phyloP scores from a whole-genome alignment of 2,329 filamentous ascomycete species.

The Fusarium duplospermum region DNA sequence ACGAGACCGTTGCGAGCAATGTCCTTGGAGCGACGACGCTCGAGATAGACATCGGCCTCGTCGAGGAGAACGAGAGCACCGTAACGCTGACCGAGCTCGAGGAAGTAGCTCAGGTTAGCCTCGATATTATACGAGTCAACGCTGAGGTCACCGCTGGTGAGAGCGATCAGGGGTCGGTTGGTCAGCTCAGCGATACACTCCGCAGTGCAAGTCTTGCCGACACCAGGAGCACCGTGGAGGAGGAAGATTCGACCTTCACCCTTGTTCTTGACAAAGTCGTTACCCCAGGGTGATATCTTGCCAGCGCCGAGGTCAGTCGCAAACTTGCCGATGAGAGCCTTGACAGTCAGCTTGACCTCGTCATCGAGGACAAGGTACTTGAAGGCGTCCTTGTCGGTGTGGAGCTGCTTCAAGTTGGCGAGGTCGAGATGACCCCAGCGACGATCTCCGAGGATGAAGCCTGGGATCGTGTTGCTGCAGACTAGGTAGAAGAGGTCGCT shows the following conservation, averaged over 20 bases:
- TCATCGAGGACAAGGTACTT: constrained; percentile 62
- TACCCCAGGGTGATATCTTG: constrained; percentile 57
- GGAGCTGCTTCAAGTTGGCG: constrained; percentile 53
- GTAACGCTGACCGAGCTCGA: constrained; percentile 61
- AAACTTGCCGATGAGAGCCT: constrained; percentile 60
- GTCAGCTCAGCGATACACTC: constrained; percentile 65
- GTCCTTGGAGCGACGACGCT: constrained; percentile 59
- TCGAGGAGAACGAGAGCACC: constrained; percentile 66
- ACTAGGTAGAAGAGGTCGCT: constrained; percentile 59
- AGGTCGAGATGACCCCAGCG: constrained; percentile 59
- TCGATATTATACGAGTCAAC: constrained; percentile 54
- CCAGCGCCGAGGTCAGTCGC: constrained; percentile 51
- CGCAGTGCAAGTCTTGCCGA: constrained; percentile 68
- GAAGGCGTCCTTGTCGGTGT: constrained; percentile 61
- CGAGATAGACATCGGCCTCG: constrained; percentile 71
- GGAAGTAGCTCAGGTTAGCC: constrained; percentile 59
- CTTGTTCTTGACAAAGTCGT: constrained; percentile 63
- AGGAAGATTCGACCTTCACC: constrained; percentile 63
- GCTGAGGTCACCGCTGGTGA: constrained; percentile 63
- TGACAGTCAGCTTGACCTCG: constrained; percentile 61
- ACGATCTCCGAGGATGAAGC: constrained; percentile 58
- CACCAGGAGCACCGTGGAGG: constrained; percentile 64
- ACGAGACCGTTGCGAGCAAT: constrained; percentile 61
- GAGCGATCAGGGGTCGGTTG: constrained; percentile 61
- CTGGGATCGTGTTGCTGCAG: constrained; percentile 57